Conservation (phyloP, 345 rosid genomes). For the Raphanus sativus region DNA sequence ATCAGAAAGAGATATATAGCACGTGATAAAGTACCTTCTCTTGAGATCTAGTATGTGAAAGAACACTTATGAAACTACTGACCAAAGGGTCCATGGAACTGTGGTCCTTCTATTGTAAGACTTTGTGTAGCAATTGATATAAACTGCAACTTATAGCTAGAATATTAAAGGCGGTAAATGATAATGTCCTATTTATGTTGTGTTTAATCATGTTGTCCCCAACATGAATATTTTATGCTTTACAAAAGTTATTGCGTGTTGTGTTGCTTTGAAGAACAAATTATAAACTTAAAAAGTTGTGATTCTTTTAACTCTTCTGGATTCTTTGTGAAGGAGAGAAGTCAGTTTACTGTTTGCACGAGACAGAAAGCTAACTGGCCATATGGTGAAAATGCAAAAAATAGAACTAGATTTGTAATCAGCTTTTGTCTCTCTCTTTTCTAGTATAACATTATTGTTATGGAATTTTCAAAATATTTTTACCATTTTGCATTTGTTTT, state of each 20-base stretch:
- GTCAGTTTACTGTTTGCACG: background rate
- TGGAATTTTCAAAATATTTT: conserved; percentile 2
- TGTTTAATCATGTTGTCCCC: conserved; percentile 15
- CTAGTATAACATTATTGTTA: background rate
- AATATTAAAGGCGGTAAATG: background rate
- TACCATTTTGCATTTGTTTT: conserved; percentile 3
- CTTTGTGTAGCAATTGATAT: background rate
- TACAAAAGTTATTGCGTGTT: background rate
- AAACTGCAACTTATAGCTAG: conserved; percentile 1
- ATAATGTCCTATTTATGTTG: background rate
- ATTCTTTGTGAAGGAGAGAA: background rate
- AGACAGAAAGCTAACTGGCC: background rate
- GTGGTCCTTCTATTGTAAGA: conserved; percentile 17
- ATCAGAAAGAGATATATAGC: conserved; percentile 5
- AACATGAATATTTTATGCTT: background rate
- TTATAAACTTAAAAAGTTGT: background rate
- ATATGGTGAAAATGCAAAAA: background rate
- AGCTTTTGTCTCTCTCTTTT: background rate
- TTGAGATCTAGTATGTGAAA: conserved; percentile 2
- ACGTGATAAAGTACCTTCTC: conserved; percentile 9
- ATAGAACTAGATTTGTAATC: background rate
- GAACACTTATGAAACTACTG: conserved; percentile 11
- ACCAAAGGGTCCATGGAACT: conserved; percentile 20
- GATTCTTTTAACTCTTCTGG: background rate
- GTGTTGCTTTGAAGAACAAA: background rate